Conservation (phyloP, 2,329 filamentous ascomycete species). For the Didymella sp. region DNA sequence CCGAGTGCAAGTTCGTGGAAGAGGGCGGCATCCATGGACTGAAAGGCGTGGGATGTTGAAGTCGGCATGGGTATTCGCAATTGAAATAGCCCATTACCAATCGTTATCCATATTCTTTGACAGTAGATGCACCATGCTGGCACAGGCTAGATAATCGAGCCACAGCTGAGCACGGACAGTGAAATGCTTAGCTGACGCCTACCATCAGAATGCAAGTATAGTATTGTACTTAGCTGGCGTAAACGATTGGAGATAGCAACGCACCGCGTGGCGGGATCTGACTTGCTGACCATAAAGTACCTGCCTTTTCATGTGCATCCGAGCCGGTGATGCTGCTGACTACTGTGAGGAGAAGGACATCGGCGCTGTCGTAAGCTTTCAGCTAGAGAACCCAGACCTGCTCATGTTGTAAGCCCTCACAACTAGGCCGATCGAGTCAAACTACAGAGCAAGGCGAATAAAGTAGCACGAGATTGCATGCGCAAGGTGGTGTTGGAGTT, state of each 20-base stretch:
- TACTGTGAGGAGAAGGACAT: neutral
- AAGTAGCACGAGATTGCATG: constrained; percentile 12
- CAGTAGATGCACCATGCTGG: neutral
- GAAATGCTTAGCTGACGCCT: neutral
- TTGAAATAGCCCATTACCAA: neutral
- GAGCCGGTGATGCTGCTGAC: constrained; percentile 1
- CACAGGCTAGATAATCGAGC: neutral
- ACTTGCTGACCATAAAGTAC: neutral
- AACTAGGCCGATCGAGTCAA: neutral
- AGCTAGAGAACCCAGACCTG: neutral
- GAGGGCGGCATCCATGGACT: neutral
- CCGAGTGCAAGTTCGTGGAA: neutral
- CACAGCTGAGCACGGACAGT: neutral
- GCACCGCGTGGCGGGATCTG: neutral
- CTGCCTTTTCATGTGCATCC: neutral
- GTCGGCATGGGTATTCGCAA: neutral
- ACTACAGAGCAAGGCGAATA: constrained; percentile 3
- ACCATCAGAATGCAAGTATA: neutral
- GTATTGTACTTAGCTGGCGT: neutral
- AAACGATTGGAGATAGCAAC: neutral
- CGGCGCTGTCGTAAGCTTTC: constrained; percentile 4
- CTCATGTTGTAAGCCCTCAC: neutral
- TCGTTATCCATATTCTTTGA: too few species aligned
- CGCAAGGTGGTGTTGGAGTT: constrained; percentile 14
- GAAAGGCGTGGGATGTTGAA: constrained; percentile 1